Evolutionary conservation across 176 grass and related monocot species (phyloP).

Genomic region (Phragmites australis): DNA sequence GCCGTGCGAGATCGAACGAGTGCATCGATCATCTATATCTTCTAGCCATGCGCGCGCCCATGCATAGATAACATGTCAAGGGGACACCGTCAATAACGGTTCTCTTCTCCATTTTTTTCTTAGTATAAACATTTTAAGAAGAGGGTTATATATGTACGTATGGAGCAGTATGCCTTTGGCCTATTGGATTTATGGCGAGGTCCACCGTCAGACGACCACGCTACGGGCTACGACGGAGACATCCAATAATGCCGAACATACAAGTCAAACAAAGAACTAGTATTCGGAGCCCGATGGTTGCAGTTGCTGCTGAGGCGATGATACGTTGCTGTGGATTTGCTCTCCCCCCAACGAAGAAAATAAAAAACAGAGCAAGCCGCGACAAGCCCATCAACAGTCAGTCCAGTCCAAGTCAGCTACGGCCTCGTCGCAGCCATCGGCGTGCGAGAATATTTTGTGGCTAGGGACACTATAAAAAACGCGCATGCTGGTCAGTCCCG

Average conservation of each 20-base stretch:
- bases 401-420: neutral
- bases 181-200: too few relatives aligned
- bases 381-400: neutral
- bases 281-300: neutral
- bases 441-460: constrained; percentile 18
- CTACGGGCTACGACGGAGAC: neutral
- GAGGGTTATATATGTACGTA: too few relatives aligned
- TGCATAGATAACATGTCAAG: too few relatives aligned
- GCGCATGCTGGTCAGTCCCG: neutral
- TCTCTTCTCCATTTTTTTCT: too few relatives aligned
- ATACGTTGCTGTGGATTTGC: too few relatives aligned
- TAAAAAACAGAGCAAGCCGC: neutral
- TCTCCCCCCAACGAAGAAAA: neutral
- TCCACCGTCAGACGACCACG: too few relatives aligned
- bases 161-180: too few relatives aligned
- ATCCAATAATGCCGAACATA: neutral
- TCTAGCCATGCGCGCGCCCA: neutral
- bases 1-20: neutral
- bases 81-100: too few relatives aligned
- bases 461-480: neutral
- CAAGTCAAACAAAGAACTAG: neutral
- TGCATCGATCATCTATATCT: neutral
- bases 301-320: too few relatives aligned
- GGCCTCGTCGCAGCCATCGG: neutral
- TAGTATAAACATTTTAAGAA: too few relatives aligned